These are phyloP conservation scores for Annona squamosa DNA, from an alignment of 164 flowering plant species.

Conservation along the genomic window DNA sequence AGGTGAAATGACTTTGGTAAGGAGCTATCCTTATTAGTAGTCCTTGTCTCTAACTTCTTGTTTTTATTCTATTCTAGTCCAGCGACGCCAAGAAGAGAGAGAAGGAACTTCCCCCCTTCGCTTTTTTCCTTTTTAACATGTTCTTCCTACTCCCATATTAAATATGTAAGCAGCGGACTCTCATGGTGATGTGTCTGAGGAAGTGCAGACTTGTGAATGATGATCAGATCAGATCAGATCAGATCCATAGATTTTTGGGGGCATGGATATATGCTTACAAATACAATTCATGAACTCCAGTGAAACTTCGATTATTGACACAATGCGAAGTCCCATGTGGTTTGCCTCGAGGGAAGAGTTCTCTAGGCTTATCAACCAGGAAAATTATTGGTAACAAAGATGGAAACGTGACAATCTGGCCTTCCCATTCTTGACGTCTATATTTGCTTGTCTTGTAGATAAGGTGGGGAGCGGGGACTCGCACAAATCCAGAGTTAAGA, in stretches of 20 bases:
- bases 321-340: neutral
- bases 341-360: neutral
- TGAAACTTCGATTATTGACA: neutral
- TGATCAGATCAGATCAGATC: neutral
- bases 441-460: neutral
- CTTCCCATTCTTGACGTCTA: neutral
- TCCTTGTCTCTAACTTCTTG: constrained; percentile 6
- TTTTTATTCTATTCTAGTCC: constrained; percentile 6
- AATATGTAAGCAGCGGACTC: neutral
- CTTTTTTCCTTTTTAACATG: neutral
- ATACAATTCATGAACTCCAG: neutral
- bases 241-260: neutral
- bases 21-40: constrained; percentile 3
- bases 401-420: neutral
- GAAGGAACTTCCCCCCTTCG: no score
- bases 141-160: constrained; percentile 3
- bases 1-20: neutral
- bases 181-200: neutral
- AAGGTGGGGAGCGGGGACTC: neutral
- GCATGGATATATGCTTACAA: neutral
- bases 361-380: neutral
- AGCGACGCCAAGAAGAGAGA: neutral
- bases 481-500: neutral
- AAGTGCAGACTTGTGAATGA: neutral
- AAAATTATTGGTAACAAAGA: neutral